phyloP scores from a whole-genome alignment of 1,284 basidiomycete species.

The Ustilago sp. region DNA sequence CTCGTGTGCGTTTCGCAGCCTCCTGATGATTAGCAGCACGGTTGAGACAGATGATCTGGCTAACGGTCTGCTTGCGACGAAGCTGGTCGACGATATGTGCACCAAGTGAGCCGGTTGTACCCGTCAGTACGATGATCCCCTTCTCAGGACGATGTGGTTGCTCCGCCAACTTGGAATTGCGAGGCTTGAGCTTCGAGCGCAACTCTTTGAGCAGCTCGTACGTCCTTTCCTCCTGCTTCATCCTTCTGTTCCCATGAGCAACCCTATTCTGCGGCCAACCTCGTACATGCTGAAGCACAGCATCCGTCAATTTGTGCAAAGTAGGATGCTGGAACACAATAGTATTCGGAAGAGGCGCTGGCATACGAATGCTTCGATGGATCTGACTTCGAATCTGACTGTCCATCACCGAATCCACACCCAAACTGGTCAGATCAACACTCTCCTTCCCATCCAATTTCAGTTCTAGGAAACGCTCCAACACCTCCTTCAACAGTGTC shows the following conservation, averaged over 20 bases:
- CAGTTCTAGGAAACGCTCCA: conserved; percentile 58
- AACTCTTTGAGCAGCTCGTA: conserved; percentile 17
- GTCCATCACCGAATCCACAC: conserved; percentile 75
- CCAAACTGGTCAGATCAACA: conserved; percentile 71
- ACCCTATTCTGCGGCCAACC: not conserved
- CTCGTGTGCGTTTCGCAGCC: conserved; percentile 30
- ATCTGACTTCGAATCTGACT: conserved; percentile 72
- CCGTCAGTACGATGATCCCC: conserved; percentile 47
- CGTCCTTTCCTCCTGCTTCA: conserved; percentile 61
- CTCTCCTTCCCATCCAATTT: conserved; percentile 60
- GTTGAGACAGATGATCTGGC: conserved; percentile 45
- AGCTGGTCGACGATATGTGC: conserved; percentile 51
- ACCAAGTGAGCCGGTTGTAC: conserved; percentile 55
- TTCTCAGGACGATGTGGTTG: not conserved
- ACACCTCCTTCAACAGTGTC: conserved; percentile 19
- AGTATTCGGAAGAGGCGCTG: conserved; percentile 55
- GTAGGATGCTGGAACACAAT: conserved; percentile 73
- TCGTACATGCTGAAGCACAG: conserved; percentile 27
- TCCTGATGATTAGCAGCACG: conserved; percentile 31
- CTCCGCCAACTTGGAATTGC: conserved; percentile 6
- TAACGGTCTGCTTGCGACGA: conserved; percentile 16
- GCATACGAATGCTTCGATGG: conserved; percentile 30
- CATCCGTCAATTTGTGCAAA: conserved; percentile 67
- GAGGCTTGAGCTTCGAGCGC: conserved; percentile 20
- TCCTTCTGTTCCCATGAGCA: conserved; percentile 17